Evolutionary conservation across 306 rosid genomes (phyloP).

Genomic region (Dalbergia cultrata): DNA sequence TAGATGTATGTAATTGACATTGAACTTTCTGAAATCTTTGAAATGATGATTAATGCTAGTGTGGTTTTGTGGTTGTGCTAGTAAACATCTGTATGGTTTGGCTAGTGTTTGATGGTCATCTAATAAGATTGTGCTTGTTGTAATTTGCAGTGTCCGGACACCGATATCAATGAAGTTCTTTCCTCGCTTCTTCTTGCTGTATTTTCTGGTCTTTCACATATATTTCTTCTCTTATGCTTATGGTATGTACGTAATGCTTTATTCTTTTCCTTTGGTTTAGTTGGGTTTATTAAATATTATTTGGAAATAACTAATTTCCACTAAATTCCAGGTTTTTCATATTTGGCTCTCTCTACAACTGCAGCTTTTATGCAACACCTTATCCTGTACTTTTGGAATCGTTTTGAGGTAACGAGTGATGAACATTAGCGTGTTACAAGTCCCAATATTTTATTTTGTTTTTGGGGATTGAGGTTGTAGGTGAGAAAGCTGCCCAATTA

Average conservation of each 20-base stretch:
- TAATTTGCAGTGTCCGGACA: slow-evolving; percentile 89
- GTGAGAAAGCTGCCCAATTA: not conserved
- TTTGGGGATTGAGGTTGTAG: not conserved
- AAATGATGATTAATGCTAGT: slow-evolving; percentile 19
- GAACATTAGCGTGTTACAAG: slow-evolving; percentile 7
- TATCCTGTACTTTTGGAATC: slow-evolving; percentile 96
- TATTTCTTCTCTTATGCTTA: slow-evolving; percentile 95
- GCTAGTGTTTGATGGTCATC: slow-evolving; percentile 36
- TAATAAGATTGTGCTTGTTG: slow-evolving; percentile 51
- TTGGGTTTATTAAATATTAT: slow-evolving; percentile 29
- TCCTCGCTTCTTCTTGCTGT: slow-evolving; percentile 97
- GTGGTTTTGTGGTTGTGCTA: slow-evolving; percentile 4
- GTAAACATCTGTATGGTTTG: slow-evolving; percentile 17
- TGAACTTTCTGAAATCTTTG: not conserved
- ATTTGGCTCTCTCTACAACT: slow-evolving; percentile 95
- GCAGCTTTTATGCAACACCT: slow-evolving; percentile 99
- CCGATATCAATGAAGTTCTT: slow-evolving; percentile 99
- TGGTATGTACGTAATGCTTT: slow-evolving; percentile 62
- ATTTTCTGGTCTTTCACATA: slow-evolving; percentile 96
- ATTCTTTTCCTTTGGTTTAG: not conserved
- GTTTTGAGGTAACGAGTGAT: slow-evolving; percentile 81
- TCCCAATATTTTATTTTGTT: not conserved
- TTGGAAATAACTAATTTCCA: slow-evolving; percentile 42
- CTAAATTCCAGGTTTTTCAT: slow-evolving; percentile 84
- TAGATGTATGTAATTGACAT: not conserved